Conservation (phyloP, 345 rosid species). For the Boechera divaricarpa region DNA sequence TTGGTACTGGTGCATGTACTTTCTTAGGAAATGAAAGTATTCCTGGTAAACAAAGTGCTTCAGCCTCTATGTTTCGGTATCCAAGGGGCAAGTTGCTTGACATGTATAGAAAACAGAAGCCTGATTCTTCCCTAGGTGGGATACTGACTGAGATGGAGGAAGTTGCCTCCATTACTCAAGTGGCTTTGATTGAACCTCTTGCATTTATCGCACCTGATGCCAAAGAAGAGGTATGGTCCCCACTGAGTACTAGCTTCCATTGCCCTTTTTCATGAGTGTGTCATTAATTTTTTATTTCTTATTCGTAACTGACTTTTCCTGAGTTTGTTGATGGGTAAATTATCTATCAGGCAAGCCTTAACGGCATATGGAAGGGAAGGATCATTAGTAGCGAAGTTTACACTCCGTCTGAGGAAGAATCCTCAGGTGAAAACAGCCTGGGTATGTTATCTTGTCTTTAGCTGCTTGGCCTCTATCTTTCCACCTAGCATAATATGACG, state of each 20-base stretch:
- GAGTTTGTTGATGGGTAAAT: constrained; percentile 3
- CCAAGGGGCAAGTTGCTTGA: constrained; percentile 78
- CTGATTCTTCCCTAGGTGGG: constrained; percentile 38
- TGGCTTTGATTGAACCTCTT: constrained; percentile 57
- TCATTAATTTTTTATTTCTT: constrained; percentile 6
- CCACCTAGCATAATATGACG: neutral
- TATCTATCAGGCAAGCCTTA: constrained; percentile 55
- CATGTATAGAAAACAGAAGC: constrained; percentile 42
- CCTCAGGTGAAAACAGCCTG: constrained; percentile 46
- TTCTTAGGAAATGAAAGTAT: constrained; percentile 29
- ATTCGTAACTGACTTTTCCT: constrained; percentile 31
- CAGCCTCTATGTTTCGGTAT: constrained; percentile 52
- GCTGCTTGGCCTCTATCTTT: constrained; percentile 21
- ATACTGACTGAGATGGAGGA: constrained; percentile 66
- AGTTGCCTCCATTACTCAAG: constrained; percentile 52
- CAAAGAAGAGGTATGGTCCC: constrained; percentile 69
- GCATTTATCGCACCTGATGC: constrained; percentile 80
- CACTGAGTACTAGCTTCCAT: neutral
- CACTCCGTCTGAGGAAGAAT: constrained; percentile 52
- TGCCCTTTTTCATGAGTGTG: neutral
- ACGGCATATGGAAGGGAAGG: constrained; percentile 76
- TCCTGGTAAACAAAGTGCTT: constrained; percentile 39
- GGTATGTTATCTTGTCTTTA: constrained; percentile 45
- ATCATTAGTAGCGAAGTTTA: constrained; percentile 65
- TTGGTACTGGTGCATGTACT: constrained; percentile 35